Evolutionary conservation across 805 yeast species (phyloP), one percentile per base, ranked within the genome.

Genomic region (Cyberlindnera sargentensis): DNA sequence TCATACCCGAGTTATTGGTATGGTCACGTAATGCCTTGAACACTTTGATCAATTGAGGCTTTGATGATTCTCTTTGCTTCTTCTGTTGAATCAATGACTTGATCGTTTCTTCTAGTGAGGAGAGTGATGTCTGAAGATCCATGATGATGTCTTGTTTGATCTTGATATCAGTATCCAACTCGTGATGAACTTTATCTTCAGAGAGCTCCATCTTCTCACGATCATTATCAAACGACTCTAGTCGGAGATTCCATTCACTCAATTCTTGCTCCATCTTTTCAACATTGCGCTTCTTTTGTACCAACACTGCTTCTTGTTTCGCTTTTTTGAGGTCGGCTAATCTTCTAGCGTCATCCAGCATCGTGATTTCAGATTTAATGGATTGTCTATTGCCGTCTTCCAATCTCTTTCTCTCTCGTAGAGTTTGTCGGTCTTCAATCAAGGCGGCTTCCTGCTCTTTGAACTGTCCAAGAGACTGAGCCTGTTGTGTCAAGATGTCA

Each of bases 341-440:
- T 44, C 68, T 57, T 47, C 68, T 64, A 3, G 67, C 57, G 40
- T 68, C 73, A 49, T 71, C 75, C 20, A 69, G 46, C 49, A 63
- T 61, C 39, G 68, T 66, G 35, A 67, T 66, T 43, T 71, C 75
- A 37, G 63, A 65, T 37, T 67, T 63, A 42, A 67, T 52, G 42
- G 66, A 61, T 25, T 66, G 55, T 44, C 73, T 60, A 50, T 66
- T 68, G 10, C 60, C 58, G 47, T 69, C 73, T 44, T 69, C 75
- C 25, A 65, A 52, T 44, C 61, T 66, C 48, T 66, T 64, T 33
- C 74, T 62, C 40, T 67, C 67, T 39, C 60, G 57, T 9, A 71
- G 60, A 36, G 64, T 66, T 25, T 63, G 62, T 36, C 68, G 57
- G 27, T 66, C 67, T 15, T 62, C 55, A 1, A 59, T 45, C 42